Conservation (phyloP, 1,139 yeast genomes). For the Kodamaea ohmeri region DNA sequence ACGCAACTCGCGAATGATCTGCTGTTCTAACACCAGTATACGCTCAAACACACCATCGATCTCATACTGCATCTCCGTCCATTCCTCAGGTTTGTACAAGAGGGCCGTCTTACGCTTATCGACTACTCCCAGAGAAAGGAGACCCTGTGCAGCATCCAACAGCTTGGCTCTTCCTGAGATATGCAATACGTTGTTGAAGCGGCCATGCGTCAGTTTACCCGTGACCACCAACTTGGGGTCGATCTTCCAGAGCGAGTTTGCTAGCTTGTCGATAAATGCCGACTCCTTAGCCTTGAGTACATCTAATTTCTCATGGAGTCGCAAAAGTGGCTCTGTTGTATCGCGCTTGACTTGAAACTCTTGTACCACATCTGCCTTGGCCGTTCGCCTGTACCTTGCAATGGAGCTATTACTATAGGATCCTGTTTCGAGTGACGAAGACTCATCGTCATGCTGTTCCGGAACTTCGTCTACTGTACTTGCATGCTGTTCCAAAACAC, state of each 20-base stretch:
- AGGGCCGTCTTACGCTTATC: constrained; percentile 32
- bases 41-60: constrained; percentile 25
- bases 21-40: constrained; percentile 42
- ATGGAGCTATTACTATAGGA: constrained; percentile 21
- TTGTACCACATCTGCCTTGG: constrained; percentile 11
- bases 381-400: constrained; percentile 20
- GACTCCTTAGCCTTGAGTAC: constrained; percentile 25
- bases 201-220: constrained; percentile 32
- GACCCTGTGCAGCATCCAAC: constrained; percentile 19
- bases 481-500: constrained; percentile 20
- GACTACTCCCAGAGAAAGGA: constrained; percentile 21
- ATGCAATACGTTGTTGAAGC: constrained; percentile 31
- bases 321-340: constrained; percentile 25
- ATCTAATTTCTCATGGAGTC: constrained; percentile 35
- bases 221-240: constrained; percentile 31
- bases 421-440: constrained; percentile 11
- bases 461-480: constrained; percentile 7
- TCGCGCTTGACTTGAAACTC: constrained; percentile 30
- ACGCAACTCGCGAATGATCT: constrained; percentile 43
- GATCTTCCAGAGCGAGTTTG: constrained; percentile 19
- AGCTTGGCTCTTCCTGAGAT: constrained; percentile 34
- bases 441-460: constrained; percentile 8
- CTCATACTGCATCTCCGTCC: constrained; percentile 32
- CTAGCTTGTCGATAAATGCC: constrained; percentile 21
- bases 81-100: constrained; percentile 30